Evolutionary conservation across 306 rosid species (phyloP).

Genomic region (Boehmeria nivea): DNA sequence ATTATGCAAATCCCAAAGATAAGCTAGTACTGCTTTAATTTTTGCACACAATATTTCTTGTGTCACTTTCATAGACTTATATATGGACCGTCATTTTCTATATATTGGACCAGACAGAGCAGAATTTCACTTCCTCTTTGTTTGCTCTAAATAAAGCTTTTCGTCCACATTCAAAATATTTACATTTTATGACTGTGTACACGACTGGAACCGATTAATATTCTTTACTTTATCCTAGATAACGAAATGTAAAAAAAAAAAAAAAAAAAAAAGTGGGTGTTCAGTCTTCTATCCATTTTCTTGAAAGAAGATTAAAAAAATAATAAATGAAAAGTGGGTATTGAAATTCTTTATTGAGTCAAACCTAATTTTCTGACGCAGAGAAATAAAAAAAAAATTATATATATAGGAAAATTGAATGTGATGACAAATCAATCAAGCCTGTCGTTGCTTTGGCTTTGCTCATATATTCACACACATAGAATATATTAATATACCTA

Average conservation of each 20-base stretch:
- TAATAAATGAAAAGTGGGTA: neutral
- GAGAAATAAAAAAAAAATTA: neutral
- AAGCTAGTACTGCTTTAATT: neutral
- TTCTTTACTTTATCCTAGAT: neutral
- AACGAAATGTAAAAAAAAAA: neutral
- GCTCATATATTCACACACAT: neutral
- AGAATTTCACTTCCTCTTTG: neutral
- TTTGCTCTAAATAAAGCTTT: slow-evolving; percentile 1
- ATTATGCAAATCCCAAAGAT: neutral
- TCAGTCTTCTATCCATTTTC: neutral
- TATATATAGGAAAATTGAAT: neutral
- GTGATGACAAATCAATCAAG: slow-evolving; percentile 23
- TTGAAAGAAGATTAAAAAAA: neutral
- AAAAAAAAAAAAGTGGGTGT: neutral
- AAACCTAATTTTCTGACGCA: slow-evolving; percentile 22
- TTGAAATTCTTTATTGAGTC: slow-evolving; percentile 4
- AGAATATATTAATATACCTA: neutral
- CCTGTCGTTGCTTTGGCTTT: slow-evolving; percentile 12
- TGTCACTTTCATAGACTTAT: neutral
- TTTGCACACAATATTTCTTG: no score
- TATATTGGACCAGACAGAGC: no score
- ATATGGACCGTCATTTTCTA: no score
- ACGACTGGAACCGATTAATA: neutral
- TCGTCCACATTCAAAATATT: neutral
- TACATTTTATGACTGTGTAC: neutral